Percentiles rank a stretch among this genome's conserved stretches.
Conservation (phyloP, 768 basidiomycete species). For the Termitomyces sp. region DNA sequence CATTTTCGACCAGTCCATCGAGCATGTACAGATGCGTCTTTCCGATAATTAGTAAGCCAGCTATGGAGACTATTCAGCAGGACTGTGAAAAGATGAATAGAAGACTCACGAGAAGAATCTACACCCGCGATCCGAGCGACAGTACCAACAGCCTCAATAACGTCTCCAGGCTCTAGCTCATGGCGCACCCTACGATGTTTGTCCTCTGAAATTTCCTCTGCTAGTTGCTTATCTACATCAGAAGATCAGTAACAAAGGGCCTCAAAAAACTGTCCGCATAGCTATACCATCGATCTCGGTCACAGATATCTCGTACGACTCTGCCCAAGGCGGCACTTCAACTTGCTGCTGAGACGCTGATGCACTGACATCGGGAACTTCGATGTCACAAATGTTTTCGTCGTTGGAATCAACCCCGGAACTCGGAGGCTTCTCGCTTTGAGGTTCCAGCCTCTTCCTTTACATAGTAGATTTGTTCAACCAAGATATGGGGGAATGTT, state of each 20-base stretch:
- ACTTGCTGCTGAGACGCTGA: conserved; percentile 44
- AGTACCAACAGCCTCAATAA: conserved; percentile 84
- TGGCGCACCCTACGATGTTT: conserved; percentile 86
- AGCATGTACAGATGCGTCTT: conserved; percentile 85
- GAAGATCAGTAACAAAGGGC: not conserved
- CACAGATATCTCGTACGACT: conserved; percentile 65
- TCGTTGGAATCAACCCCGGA: conserved; percentile 47
- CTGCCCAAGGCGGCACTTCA: conserved; percentile 74
- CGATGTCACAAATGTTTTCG: conserved; percentile 47
- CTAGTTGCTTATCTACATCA: conserved; percentile 50
- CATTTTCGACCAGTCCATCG: conserved; percentile 84
- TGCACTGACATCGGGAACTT: conserved; percentile 49
- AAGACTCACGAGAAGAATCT: conserved; percentile 82
- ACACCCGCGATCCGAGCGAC: conserved; percentile 88
- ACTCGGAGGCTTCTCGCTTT: conserved; percentile 46
- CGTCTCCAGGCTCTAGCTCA: conserved; percentile 84
- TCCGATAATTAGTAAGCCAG: conserved; percentile 87
- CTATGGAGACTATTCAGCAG: conserved; percentile 31
- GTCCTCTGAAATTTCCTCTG: conserved; percentile 83
- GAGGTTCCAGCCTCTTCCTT: conserved; percentile 79
- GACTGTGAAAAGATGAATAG: not conserved
- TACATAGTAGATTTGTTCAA: not conserved
- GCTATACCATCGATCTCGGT: conserved; percentile 59
- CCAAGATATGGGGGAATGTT: not conserved
- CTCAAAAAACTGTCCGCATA: not conserved